A percentile compares a stretch with the other conserved stretches of the same genome.
phyloP scores from a whole-genome alignment of 2,329 filamentous ascomycete species.

The Rhexocercosporidium sp. region DNA sequence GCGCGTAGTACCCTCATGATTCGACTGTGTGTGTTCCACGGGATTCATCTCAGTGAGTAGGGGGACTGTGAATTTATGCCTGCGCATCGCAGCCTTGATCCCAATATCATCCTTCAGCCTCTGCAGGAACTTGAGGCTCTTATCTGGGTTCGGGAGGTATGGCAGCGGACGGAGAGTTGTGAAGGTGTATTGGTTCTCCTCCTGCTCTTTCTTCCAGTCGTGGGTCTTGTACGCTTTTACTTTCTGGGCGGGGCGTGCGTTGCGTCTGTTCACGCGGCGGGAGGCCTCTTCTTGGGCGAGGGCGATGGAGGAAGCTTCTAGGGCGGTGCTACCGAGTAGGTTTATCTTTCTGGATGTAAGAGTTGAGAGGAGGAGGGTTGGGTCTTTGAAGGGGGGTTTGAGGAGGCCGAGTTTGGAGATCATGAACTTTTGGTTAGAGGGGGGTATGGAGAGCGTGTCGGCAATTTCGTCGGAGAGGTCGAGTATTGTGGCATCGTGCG shows the following conservation, averaged over 20 bases:
- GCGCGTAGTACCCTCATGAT: conserved; percentile 73
- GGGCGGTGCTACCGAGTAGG: conserved; percentile 66
- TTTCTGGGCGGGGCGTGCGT: conserved; percentile 41
- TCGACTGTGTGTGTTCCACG: conserved; percentile 72
- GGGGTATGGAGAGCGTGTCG: conserved; percentile 61
- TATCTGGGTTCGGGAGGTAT: conserved; percentile 77
- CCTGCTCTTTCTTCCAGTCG: conserved; percentile 51
- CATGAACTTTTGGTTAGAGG: conserved; percentile 71
- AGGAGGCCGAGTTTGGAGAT: conserved; percentile 68
- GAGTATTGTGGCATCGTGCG: conserved; percentile 52
- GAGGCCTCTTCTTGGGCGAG: conserved; percentile 55
- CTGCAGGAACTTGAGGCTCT: conserved; percentile 73
- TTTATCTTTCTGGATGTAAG: conserved; percentile 65
- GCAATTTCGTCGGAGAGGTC: conserved; percentile 67
- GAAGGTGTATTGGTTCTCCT: conserved; percentile 77
- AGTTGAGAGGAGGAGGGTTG: conserved; percentile 52
- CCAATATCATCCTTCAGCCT: conserved; percentile 82
- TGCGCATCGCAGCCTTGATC: conserved; percentile 81
- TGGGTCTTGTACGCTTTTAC: conserved; percentile 47
- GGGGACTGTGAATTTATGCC: conserved; percentile 83
- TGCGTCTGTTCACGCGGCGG: conserved; percentile 49
- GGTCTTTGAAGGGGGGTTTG: conserved; percentile 67
- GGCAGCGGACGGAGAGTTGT: conserved; percentile 74
- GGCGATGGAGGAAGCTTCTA: conserved; percentile 62
- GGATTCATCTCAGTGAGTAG: conserved; percentile 97